These are phyloP conservation scores for Vitellaria paradoxa DNA, from an alignment of 179 eudicot genomes.

Conservation along the genomic window DNA sequence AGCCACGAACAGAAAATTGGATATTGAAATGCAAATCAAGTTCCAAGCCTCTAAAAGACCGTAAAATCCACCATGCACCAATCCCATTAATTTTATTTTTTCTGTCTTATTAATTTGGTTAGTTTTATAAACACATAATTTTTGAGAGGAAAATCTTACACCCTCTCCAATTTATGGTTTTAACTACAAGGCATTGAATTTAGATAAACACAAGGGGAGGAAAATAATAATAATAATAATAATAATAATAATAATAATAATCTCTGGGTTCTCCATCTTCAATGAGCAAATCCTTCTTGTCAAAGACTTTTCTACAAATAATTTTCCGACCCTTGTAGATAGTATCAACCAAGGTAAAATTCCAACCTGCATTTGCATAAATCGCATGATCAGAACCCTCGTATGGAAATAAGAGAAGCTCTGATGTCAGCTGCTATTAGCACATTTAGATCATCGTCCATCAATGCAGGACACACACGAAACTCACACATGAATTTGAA, in stretches of 20 bases:
- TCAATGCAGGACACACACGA: background rate
- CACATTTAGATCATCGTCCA: background rate
- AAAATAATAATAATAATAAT: background rate
- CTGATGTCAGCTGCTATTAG: no score
- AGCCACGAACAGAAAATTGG: no score
- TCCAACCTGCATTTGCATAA: conserved; percentile 21
- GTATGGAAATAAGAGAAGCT: background rate
- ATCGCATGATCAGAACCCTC: background rate
- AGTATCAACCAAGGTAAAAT: conserved; percentile 32
- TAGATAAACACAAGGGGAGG: background rate
- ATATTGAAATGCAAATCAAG: no score
- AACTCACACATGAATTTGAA: background rate
- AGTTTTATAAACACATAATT: background rate
- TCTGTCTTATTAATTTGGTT: background rate
- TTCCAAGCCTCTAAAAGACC: no score
- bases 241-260: background rate
- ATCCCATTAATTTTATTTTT: no score
- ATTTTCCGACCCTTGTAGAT: conserved; percentile 31
- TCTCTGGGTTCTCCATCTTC: background rate
- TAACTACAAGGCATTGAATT: background rate
- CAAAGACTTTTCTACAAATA: conserved; percentile 24
- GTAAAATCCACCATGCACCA: no score
- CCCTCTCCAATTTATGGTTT: background rate
- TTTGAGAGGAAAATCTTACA: background rate
- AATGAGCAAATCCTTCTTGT: conserved; percentile 1